A percentile compares a stretch with the other conserved stretches of the same genome.
These are phyloP conservation scores for Daldinia sp. DNA, from an alignment of 2,329 filamentous ascomycete species.

Conservation along the genomic window DNA sequence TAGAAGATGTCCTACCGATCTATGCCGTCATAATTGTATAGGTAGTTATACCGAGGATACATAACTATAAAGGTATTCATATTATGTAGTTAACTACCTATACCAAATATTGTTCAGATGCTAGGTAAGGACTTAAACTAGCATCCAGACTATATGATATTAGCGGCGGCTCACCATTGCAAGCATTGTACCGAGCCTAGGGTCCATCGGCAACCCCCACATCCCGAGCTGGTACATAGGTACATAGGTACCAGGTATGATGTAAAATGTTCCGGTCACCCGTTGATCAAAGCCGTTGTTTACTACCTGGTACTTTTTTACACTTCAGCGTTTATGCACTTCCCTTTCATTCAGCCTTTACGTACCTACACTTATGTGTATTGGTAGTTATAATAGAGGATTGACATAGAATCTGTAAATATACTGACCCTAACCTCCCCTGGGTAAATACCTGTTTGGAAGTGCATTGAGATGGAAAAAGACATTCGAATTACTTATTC, in stretches of 20 bases:
- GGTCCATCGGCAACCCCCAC: conserved; percentile 33
- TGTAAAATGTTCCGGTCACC: conserved; percentile 19
- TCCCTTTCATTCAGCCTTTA: neutral
- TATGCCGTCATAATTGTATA: neutral
- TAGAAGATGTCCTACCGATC: neutral
- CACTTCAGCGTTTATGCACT: conserved; percentile 17
- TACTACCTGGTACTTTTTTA: conserved; percentile 5
- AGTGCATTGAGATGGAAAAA: neutral
- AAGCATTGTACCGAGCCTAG: conserved; percentile 9
- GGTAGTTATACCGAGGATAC: neutral
- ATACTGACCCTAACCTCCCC: neutral
- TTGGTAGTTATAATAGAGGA: neutral
- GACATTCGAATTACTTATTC: neutral
- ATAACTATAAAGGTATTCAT: neutral
- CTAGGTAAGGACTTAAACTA: neutral
- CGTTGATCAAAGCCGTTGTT: conserved; percentile 15
- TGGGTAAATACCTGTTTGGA: neutral
- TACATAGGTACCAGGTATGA: conserved; percentile 12
- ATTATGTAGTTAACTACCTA: neutral
- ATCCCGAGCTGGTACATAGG: conserved; percentile 16
- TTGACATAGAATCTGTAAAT: neutral
- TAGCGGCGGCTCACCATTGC: conserved; percentile 16
- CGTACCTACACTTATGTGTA: neutral
- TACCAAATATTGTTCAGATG: neutral
- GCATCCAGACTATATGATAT: conserved; percentile 8